These are phyloP conservation scores for Xylaria grammica DNA, from an alignment of 495 filamentous ascomycete genomes.

Conservation along the genomic window DNA sequence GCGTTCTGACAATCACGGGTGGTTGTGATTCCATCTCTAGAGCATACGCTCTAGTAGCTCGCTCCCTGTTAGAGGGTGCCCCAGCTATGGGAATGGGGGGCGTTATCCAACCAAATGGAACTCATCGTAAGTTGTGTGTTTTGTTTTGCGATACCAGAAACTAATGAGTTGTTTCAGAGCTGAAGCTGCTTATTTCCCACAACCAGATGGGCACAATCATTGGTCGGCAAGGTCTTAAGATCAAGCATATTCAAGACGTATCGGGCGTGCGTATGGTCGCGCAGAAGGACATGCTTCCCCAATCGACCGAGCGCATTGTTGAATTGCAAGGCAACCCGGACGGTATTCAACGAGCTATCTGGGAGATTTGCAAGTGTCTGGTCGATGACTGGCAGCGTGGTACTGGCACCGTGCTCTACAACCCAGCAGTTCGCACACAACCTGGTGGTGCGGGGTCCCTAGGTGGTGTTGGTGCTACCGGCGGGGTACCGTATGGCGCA, in stretches of 20 bases:
- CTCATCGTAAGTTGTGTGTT: slow-evolving; percentile 76
- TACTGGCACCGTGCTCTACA: slow-evolving; percentile 95
- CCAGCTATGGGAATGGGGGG: slow-evolving; percentile 95
- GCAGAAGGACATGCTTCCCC: slow-evolving; percentile 98
- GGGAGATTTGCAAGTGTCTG: slow-evolving; percentile 99
- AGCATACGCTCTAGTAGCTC: slow-evolving; percentile 92
- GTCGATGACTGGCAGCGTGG: slow-evolving; percentile 97
- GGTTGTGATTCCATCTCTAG: slow-evolving; percentile 82
- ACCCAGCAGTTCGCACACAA: slow-evolving; percentile 87
- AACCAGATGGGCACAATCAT: slow-evolving; percentile 99
- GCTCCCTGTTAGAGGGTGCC: slow-evolving; percentile 88
- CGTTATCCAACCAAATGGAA: slow-evolving; percentile 79
- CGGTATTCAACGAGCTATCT: slow-evolving; percentile 91
- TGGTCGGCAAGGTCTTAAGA: slow-evolving; percentile 92
- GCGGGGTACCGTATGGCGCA: slow-evolving; percentile 33
- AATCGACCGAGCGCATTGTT: slow-evolving; percentile 98
- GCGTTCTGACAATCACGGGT: slow-evolving; percentile 93
- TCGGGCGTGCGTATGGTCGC: slow-evolving; percentile 98
- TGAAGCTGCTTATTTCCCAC: slow-evolving; percentile 97
- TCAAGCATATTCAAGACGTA: slow-evolving; percentile 98
- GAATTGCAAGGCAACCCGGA: slow-evolving; percentile 93
- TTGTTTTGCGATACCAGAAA: slow-evolving; percentile 7
- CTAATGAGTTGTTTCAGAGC: slow-evolving; percentile 61
- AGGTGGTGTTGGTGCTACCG: slow-evolving; percentile 44
- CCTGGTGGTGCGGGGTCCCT: slow-evolving; percentile 57